phyloP scores from a whole-genome alignment of 2,329 filamentous ascomycete genomes.

The Fusarium humuli region DNA sequence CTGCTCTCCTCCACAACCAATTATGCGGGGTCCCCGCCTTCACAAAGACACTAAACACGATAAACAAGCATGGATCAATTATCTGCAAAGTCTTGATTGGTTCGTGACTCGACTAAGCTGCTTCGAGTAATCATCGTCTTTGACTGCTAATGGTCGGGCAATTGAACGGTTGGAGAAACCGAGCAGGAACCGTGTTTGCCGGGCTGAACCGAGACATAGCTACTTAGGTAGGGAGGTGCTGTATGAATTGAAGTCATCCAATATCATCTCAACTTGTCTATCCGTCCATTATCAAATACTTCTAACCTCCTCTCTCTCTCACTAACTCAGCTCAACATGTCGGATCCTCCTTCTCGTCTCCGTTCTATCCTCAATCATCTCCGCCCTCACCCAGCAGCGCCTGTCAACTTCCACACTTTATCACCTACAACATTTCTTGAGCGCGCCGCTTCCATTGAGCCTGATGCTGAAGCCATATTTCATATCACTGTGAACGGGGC shows the following conservation, averaged over 20 bases:
- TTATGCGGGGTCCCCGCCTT: conserved; percentile 40
- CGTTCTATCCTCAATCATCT: conserved; percentile 67
- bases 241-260: conserved; percentile 37
- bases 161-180: conserved; percentile 40
- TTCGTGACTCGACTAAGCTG: conserved; percentile 20
- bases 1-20: conserved; percentile 12
- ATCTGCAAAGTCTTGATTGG: conserved; percentile 28
- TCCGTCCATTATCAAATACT: background rate
- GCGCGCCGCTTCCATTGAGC: conserved; percentile 88
- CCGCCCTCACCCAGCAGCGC: conserved; percentile 54
- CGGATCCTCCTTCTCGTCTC: conserved; percentile 71
- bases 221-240: conserved; percentile 4
- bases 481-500: conserved; percentile 84
- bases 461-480: conserved; percentile 84
- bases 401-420: conserved; percentile 77
- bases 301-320: background rate
- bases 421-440: conserved; percentile 90
- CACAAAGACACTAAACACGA: conserved; percentile 6
- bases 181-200: conserved; percentile 45
- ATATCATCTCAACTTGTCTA: conserved; percentile 6
- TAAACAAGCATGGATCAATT: conserved; percentile 25
- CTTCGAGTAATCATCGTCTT: conserved; percentile 20
- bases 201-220: conserved; percentile 46
- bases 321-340: conserved; percentile 61
- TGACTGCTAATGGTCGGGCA: conserved; percentile 20